Evolutionary conservation across 768 basidiomycete genomes (phyloP).

Genomic region (Paxillus rubicundulus): DNA sequence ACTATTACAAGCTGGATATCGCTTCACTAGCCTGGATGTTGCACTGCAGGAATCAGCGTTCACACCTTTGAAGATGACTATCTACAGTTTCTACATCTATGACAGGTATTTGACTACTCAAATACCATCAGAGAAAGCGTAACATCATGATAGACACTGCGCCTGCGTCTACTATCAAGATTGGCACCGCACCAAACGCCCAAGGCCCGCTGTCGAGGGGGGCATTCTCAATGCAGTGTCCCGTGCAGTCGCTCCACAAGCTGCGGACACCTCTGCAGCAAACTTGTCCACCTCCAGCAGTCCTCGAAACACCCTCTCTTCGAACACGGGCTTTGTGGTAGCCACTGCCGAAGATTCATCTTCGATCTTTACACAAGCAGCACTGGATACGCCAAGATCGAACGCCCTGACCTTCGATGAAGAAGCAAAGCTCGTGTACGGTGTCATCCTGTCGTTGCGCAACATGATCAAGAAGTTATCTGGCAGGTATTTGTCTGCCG

Average conservation of each 20-base stretch:
- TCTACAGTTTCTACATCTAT: conserved; percentile 90
- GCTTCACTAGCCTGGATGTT: too few relatives aligned
- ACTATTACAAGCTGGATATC: too few relatives aligned
- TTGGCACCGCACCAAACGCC: conserved; percentile 80
- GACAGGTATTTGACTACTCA: conserved; percentile 54
- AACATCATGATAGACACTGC: conserved; percentile 63
- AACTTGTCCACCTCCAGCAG: conserved; percentile 45
- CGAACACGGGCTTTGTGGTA: conserved; percentile 65
- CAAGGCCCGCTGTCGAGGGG: conserved; percentile 69
- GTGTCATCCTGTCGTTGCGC: conserved; percentile 84
- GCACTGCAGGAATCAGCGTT: too few relatives aligned
- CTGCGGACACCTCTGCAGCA: conserved; percentile 32
- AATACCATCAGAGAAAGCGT: background rate
- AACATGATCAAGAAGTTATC: conserved; percentile 97
- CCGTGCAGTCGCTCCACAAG: conserved; percentile 50
- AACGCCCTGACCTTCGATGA: conserved; percentile 88
- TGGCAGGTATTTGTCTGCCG: conserved; percentile 49
- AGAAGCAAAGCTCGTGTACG: conserved; percentile 96
- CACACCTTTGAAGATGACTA: conserved; percentile 56
- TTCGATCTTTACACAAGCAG: conserved; percentile 20
- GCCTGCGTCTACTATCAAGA: conserved; percentile 93
- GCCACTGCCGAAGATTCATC: conserved; percentile 50
- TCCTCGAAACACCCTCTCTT: conserved; percentile 65
- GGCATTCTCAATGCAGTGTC: conserved; percentile 80
- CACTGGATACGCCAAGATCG: conserved; percentile 27